phyloP scores from a whole-genome alignment of 176 grass and related monocot genomes.

The Bromus sterilis region DNA sequence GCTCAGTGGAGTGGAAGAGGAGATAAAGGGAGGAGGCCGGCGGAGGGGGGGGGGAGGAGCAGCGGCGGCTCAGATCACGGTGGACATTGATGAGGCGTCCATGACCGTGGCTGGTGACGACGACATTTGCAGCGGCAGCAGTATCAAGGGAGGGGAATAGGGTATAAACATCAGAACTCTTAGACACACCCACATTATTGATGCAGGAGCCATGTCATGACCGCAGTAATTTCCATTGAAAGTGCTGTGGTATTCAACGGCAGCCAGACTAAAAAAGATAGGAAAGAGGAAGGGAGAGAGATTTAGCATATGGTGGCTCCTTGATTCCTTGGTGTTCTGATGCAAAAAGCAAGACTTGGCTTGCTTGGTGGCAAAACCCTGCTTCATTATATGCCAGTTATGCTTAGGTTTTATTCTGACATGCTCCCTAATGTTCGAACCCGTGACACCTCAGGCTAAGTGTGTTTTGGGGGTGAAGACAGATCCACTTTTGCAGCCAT shows the following conservation, averaged over 20 bases:
- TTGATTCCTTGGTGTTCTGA: background rate
- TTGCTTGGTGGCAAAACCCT: background rate
- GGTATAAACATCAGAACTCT: too few relatives aligned
- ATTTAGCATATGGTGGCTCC: background rate
- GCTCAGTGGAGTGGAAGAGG: too few relatives aligned
- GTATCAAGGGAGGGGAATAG: too few relatives aligned
- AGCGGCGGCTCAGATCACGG: too few relatives aligned
- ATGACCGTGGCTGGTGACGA: too few relatives aligned
- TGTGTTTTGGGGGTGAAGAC: background rate
- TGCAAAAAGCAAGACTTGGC: background rate
- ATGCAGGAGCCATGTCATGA: too few relatives aligned
- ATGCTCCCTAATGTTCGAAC: background rate
- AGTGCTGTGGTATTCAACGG: background rate
- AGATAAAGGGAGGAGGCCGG: too few relatives aligned
- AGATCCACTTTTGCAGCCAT: background rate
- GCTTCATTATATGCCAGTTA: background rate
- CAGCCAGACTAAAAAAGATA: background rate
- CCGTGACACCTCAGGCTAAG: background rate
- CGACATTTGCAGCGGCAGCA: too few relatives aligned
- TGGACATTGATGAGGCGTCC: too few relatives aligned
- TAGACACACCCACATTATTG: too few relatives aligned
- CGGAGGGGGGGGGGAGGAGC: too few relatives aligned
- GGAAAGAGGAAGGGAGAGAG: background rate
- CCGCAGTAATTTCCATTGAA: background rate
- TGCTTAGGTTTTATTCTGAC: background rate